Evolutionary conservation across 2,329 filamentous ascomycete species (phyloP).

Genomic region (Fusarium robinianum): DNA sequence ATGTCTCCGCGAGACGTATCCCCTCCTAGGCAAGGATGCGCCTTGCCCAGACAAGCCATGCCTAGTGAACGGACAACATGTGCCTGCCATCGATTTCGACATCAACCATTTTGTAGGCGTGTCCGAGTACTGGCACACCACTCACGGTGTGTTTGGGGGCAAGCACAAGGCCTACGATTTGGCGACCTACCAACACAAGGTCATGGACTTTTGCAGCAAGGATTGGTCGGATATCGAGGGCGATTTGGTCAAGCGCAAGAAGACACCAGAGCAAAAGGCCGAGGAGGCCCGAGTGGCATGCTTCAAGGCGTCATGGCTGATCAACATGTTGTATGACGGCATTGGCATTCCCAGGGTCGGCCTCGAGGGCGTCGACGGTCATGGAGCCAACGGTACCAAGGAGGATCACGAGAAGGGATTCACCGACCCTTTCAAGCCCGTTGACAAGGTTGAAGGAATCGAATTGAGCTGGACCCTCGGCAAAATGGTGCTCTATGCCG

Average conservation of each 20-base stretch:
- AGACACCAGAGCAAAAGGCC: constrained; percentile 75
- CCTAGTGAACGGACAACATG: constrained; percentile 86
- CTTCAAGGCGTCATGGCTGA: constrained; percentile 98
- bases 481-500: constrained; percentile 93
- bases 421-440: constrained; percentile 84
- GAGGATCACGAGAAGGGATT: constrained; percentile 71
- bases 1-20: constrained; percentile 80
- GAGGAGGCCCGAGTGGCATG: constrained; percentile 84
- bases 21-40: constrained; percentile 85
- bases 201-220: constrained; percentile 81
- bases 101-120: constrained; percentile 98
- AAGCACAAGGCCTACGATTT: constrained; percentile 86
- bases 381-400: constrained; percentile 74
- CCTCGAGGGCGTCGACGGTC: constrained; percentile 73
- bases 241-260: constrained; percentile 68
- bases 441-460: constrained; percentile 87
- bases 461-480: constrained; percentile 98
- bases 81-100: constrained; percentile 93
- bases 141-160: constrained; percentile 87
- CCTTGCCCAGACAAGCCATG: constrained; percentile 84
- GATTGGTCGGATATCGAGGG: constrained; percentile 78
- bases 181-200: constrained; percentile 82
- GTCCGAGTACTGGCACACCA: constrained; percentile 98
- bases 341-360: constrained; percentile 90
- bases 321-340: constrained; percentile 93